Evolutionary conservation across 805 yeast species (phyloP).

Genomic region (Candida coleopterorum): DNA sequence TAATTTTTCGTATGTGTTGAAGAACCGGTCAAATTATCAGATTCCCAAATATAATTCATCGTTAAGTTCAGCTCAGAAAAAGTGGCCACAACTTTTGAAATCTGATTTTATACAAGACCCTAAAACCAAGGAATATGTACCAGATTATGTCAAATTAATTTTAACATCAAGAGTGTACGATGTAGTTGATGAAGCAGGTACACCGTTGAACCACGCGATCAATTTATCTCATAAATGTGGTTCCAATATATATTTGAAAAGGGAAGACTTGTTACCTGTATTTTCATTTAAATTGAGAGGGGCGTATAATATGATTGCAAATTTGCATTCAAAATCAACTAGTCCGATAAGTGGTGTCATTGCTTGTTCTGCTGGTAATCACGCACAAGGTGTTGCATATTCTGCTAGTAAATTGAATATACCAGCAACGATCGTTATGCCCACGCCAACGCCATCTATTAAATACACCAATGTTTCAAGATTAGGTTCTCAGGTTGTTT

Average conservation of each 20-base stretch:
- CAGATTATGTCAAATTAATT: conserved; percentile 91
- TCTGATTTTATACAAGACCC: conserved; percentile 49
- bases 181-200: conserved; percentile 71
- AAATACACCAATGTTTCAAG: conserved; percentile 88
- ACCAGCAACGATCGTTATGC: conserved; percentile 98
- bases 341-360: conserved; percentile 79
- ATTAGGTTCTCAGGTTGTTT: conserved; percentile 89
- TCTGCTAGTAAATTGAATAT: conserved; percentile 81
- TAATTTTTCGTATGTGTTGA: neutral
- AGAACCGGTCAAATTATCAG: neutral
- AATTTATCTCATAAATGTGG: conserved; percentile 71
- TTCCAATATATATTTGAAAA: conserved; percentile 70
- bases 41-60: conserved; percentile 4
- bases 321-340: conserved; percentile 49
- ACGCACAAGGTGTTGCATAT: conserved; percentile 97
- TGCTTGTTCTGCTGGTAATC: conserved; percentile 98
- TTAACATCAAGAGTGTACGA: conserved; percentile 93
- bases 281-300: conserved; percentile 96
- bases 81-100: conserved; percentile 42
- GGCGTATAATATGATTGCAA: conserved; percentile 95
- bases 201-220: conserved; percentile 76
- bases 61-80: conserved; percentile 12
- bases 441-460: conserved; percentile 92
- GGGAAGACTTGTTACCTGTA: conserved; percentile 93
- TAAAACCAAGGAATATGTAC: conserved; percentile 45